Conservation (phyloP, 495 filamentous ascomycete genomes). For the Penicillium canescens region DNA sequence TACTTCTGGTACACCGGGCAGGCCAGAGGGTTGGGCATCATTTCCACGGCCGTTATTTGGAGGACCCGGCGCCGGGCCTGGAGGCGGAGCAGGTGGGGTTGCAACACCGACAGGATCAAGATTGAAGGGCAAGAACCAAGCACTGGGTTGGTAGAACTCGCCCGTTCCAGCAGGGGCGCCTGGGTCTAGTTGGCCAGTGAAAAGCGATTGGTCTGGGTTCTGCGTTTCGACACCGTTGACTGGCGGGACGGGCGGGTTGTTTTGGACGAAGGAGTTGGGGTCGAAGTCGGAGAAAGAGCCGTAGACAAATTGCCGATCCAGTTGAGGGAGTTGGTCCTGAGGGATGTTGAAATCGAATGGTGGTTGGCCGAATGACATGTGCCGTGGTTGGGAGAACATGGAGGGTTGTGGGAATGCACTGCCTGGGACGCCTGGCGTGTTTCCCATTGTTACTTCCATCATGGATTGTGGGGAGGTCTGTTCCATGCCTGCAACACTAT, state of each 20-base stretch:
- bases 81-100: conserved; percentile 16
- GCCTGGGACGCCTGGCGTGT: conserved; percentile 32
- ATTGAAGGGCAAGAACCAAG: conserved; percentile 97
- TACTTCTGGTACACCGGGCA: conserved; percentile 17
- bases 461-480: conserved; percentile 34
- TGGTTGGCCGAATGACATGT: conserved; percentile 38
- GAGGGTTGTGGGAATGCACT: conserved; percentile 49
- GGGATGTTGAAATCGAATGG: conserved; percentile 44
- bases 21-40: background rate
- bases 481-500: conserved; percentile 24
- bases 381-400: conserved; percentile 33
- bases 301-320: conserved; percentile 78
- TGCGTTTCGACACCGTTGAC: conserved; percentile 28
- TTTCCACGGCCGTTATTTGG: background rate
- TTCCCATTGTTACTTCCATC: conserved; percentile 37
- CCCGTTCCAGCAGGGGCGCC: conserved; percentile 40
- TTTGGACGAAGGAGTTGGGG: conserved; percentile 39
- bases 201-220: conserved; percentile 27
- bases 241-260: conserved; percentile 26
- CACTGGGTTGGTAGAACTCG: conserved; percentile 59
- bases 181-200: conserved; percentile 39
- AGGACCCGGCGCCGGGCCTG: background rate
- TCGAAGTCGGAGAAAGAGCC: conserved; percentile 72
- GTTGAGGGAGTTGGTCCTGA: conserved; percentile 53
- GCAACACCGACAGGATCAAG: conserved; percentile 59